Evolutionary conservation across 805 yeast genomes (phyloP).

Genomic region (Ogataea naganishii): DNA sequence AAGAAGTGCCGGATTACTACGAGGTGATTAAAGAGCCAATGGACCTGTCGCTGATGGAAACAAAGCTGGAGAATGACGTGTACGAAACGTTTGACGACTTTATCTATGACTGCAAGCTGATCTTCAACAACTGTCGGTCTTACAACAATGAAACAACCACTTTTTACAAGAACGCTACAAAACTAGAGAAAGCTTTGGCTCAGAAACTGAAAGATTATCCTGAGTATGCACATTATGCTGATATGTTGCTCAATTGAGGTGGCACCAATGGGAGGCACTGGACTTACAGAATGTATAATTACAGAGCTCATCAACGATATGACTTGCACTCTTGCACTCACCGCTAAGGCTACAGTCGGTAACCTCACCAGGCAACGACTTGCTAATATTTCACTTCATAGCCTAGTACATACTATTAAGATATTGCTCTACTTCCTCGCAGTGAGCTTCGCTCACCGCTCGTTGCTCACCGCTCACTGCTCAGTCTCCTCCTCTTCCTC

Average conservation of each 20-base stretch:
- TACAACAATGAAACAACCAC: conserved; percentile 94
- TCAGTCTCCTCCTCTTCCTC: conserved; percentile 51
- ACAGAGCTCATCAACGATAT: no score
- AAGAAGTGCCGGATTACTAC: conserved; percentile 94
- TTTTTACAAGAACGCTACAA: conserved; percentile 89
- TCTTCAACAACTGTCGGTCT: conserved; percentile 84
- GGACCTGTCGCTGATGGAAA: conserved; percentile 96
- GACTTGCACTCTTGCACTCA: no score
- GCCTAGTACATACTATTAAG: neutral
- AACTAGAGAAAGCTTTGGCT: conserved; percentile 83
- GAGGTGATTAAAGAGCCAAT: conserved; percentile 96
- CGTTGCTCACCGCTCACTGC: neutral
- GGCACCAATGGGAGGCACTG: no score
- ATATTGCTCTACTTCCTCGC: neutral
- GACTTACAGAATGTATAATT: no score
- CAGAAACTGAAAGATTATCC: conserved; percentile 82
- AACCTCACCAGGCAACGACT: no score
- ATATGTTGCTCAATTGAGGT: conserved; percentile 25
- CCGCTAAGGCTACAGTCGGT: no score
- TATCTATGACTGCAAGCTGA: conserved; percentile 76
- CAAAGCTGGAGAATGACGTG: conserved; percentile 82
- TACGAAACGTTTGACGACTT: conserved; percentile 89
- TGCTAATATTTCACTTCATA: neutral
- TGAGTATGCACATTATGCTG: conserved; percentile 79
- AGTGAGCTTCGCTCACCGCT: neutral